Base-by-base conservation (phyloP, 768 basidiomycete species). In the Coprinopsis strossmayeri region DNA sequence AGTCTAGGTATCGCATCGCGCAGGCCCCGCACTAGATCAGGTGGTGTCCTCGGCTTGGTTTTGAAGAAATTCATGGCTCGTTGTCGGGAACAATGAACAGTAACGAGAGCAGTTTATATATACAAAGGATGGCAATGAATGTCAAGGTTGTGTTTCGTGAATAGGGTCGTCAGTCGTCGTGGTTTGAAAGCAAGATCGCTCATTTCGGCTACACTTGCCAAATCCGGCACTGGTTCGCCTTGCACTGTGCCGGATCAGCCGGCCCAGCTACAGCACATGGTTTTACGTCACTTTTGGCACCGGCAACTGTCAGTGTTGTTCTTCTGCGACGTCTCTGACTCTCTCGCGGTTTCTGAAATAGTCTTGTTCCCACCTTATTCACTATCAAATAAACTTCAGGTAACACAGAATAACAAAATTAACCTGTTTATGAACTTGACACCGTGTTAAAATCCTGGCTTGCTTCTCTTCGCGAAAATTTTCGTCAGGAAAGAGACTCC, bases 51-150 rank as follows among this genome's bases (percentile, higher is more conserved):
- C 37, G 79, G 83, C 64, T 91, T 94, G 18, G 88, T 82, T 72
- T 91, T 92, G 82, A 95, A 95, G 73, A 95, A 94, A 69, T 94
- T 94, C 92, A 95, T 94, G 38, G 9, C n/a, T n/a, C n/a, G n/a
- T n/a, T n/a, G n/a, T n/a, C n/a, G n/a, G n/a, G n/a, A n/a, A n/a
- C n/a, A n/a, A n/a, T n/a, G n/a, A n/a, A n/a, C n/a, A n/a, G n/a
- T n/a, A n/a, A n/a, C n/a, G n/a, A n/a, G n/a, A 17, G 34, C 20
- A 37, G 35, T 11, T 25, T 25, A 5, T 18, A 25, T 32, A 7
- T 43, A 9, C 11, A 5, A n/a, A 20, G 32, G 24, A 20, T 43
- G 23, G 32, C 5, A 24, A 21, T 21, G 37, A 49, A 34, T 30
- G 35, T 30, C 27, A 24, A 40, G 32, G 37, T 34, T 17, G 51